phyloP scores from a whole-genome alignment of 2,329 filamentous ascomycete species.

The Cryphonectria carpinicola region DNA sequence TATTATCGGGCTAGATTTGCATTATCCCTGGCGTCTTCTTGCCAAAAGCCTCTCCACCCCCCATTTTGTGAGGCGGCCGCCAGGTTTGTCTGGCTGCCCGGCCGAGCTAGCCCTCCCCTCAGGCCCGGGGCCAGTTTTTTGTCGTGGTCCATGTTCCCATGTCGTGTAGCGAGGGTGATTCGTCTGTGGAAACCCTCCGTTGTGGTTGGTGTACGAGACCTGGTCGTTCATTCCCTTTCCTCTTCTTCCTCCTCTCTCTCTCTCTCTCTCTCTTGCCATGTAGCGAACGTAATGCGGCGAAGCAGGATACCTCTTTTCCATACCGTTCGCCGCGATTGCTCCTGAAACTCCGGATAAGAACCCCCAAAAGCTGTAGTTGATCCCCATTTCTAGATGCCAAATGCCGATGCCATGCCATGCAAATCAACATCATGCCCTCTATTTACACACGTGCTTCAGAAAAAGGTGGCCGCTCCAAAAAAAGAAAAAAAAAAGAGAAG shows the following conservation, averaged over 20 bases:
- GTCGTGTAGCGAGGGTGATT: constrained; percentile 25
- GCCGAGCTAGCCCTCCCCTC: constrained; percentile 42
- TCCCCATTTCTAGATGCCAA: constrained; percentile 51
- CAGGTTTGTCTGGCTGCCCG: constrained; percentile 24
- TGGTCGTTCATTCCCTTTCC: constrained; percentile 30
- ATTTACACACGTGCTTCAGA: constrained; percentile 49
- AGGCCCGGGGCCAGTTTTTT: constrained; percentile 34
- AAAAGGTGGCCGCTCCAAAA: constrained; percentile 33
- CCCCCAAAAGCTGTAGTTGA: constrained; percentile 32
- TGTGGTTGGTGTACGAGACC: constrained; percentile 21
- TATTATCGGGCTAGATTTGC: constrained; percentile 45
- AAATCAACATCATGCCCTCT: constrained; percentile 54
- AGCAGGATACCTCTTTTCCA: constrained; percentile 39
- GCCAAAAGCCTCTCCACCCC: constrained; percentile 12
- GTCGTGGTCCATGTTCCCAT: constrained; percentile 25
- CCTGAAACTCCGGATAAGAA: constrained; percentile 51
- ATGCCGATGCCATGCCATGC: constrained; percentile 53
- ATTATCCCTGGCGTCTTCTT: constrained; percentile 24
- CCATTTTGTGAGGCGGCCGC: constrained; percentile 13
- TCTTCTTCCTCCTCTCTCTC: not conserved
- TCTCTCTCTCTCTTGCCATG: constrained; percentile 33
- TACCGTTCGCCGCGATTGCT: constrained; percentile 44
- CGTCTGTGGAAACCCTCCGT: constrained; percentile 33
- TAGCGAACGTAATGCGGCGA: constrained; percentile 51
- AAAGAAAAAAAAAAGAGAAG: constrained; percentile 3